Conservation (phyloP, 352 stramenopile genomes). For the Blastocystis sp. region DNA sequence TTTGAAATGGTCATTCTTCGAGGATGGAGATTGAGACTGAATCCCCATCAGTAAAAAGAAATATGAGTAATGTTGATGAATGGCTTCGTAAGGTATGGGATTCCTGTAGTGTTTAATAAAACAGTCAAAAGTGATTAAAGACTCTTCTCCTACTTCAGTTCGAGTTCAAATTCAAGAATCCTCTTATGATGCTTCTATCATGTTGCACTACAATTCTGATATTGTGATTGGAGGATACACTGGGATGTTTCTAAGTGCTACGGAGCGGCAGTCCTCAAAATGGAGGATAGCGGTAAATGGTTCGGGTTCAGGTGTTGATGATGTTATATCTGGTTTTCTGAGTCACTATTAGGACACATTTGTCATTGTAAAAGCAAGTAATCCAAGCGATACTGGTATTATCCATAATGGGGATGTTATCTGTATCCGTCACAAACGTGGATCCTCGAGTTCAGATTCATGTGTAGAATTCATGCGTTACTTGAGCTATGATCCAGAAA, state of each 20-base stretch:
- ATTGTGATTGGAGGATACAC: constrained; percentile 3
- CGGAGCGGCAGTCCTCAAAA: background rate
- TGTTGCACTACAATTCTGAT: constrained; percentile 29
- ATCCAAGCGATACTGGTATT: background rate
- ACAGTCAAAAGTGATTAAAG: constrained; percentile 27
- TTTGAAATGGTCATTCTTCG: background rate
- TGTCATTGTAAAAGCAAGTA: constrained; percentile 34
- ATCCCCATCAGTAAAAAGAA: constrained; percentile 49
- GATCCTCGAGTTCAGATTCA: background rate
- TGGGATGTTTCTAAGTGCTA: constrained; percentile 47
- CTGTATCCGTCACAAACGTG: constrained; percentile 52
- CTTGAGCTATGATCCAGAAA: background rate
- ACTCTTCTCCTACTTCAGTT: background rate
- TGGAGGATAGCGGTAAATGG: constrained; percentile 30
- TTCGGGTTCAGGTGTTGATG: constrained; percentile 21
- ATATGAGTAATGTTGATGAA: constrained; percentile 40
- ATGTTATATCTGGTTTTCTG: background rate
- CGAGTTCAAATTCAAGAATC: constrained; percentile 25
- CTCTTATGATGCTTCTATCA: constrained; percentile 31
- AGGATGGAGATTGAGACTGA: constrained; percentile 54
- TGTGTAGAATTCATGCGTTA: constrained; percentile 7
- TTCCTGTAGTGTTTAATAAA: background rate
- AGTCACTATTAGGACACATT: constrained; percentile 33
- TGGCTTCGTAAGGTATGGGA: constrained; percentile 28
- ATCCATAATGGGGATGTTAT: background rate